Conservation (phyloP, 1,139 yeast genomes). For the Yamadazyma mexicana region DNA sequence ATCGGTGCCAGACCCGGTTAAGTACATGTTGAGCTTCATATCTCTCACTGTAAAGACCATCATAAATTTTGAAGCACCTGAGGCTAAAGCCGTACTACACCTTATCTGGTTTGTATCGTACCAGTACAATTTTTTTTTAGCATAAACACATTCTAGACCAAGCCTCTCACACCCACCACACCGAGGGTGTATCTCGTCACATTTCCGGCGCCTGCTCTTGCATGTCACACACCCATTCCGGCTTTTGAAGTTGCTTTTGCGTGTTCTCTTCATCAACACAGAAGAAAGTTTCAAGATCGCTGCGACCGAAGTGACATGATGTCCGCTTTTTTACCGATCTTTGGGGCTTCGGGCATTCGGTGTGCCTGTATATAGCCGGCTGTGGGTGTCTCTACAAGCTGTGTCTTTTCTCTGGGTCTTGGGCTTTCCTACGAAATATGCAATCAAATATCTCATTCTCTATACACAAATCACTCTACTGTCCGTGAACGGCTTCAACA, state of each 20-base stretch:
- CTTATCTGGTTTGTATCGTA: constrained; percentile 10
- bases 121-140: constrained; percentile 13
- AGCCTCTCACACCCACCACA: constrained; percentile 61
- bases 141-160: constrained; percentile 43
- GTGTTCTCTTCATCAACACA: background rate
- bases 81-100: constrained; percentile 2
- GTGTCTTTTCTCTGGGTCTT: background rate
- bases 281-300: background rate
- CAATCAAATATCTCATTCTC: too few relatives aligned
- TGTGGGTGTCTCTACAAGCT: background rate
- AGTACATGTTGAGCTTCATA: constrained; percentile 3
- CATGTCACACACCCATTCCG: constrained; percentile 68
- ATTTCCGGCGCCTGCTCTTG: constrained; percentile 67
- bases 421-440: too few relatives aligned
- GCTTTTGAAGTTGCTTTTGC: constrained; percentile 8
- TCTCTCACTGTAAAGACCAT: constrained; percentile 7
- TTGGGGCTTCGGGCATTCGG: too few relatives aligned
- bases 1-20: background rate
- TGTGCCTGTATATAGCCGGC: background rate
- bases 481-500: background rate
- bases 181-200: constrained; percentile 61
- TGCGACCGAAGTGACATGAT: too few relatives aligned
- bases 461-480: too few relatives aligned
- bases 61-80: background rate
- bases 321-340: background rate